Conservation (phyloP, 23 red algal species). For the Gracilaria gracilis region DNA sequence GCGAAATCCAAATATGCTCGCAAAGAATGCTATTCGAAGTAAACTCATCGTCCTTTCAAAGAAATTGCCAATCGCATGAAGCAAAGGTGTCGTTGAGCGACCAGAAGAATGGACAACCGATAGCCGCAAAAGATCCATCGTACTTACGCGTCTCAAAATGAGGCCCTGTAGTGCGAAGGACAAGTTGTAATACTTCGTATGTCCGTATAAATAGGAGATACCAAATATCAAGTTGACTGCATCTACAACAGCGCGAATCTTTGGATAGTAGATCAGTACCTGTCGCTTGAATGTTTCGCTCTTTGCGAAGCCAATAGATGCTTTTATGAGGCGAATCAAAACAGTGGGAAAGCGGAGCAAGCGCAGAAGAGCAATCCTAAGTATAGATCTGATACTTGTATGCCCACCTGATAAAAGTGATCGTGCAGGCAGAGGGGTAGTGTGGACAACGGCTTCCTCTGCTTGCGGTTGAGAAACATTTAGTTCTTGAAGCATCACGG, state of each 20-base stretch:
- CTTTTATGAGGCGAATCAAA: neutral
- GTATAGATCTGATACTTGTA: neutral
- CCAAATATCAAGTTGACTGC: conserved; percentile 29
- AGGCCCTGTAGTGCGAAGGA: conserved; percentile 49
- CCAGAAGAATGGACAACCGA: neutral
- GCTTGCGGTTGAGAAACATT: neutral
- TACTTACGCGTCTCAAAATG: conserved; percentile 32
- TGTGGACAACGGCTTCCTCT: neutral
- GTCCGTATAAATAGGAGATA: conserved; percentile 61
- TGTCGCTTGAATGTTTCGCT: conserved; percentile 17
- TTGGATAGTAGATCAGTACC: conserved; percentile 49
- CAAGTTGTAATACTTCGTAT: conserved; percentile 47
- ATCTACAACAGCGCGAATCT: conserved; percentile 43
- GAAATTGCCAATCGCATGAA: neutral
- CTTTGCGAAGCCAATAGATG: neutral
- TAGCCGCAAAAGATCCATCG: conserved; percentile 17
- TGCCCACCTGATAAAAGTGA: neutral
- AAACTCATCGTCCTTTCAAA: neutral
- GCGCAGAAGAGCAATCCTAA: neutral
- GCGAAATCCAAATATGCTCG: conserved; percentile 70
- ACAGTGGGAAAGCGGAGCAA: neutral
- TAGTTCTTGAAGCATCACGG: conserved; percentile 34
- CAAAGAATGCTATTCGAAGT: conserved; percentile 52
- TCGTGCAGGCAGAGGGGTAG: neutral
- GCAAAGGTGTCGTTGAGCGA: neutral